phyloP scores from a whole-genome alignment of 2,329 filamentous ascomycete species.

The Scedosporium boydii region DNA sequence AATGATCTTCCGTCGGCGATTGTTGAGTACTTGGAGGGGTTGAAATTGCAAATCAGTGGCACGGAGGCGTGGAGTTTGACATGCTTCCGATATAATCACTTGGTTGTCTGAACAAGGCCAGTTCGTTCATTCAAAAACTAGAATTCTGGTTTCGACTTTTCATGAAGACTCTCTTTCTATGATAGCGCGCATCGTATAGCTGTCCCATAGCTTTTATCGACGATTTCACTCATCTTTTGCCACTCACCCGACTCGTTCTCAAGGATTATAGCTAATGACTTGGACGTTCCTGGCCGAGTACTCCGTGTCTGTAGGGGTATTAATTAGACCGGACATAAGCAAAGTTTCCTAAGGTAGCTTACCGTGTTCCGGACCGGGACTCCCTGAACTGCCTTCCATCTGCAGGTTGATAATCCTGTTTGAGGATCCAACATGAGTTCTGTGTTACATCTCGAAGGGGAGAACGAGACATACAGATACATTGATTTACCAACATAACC shows the following conservation, averaged over 20 bases:
- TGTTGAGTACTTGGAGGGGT: conserved; percentile 5
- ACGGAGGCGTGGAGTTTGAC: conserved; percentile 10
- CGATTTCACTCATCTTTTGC: not conserved
- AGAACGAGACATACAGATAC: conserved; percentile 25
- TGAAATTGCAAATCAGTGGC: conserved; percentile 10
- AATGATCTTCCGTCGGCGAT: not conserved
- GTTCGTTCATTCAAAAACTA: no score
- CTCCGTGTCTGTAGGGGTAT: not conserved
- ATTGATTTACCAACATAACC: conserved; percentile 38
- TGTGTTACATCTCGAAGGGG: not conserved
- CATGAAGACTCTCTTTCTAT: no score
- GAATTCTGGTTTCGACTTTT: no score
- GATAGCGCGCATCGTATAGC: no score
- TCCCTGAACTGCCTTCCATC: conserved; percentile 35
- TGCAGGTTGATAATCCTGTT: conserved; percentile 33
- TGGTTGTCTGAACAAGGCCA: not conserved
- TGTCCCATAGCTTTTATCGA: not conserved
- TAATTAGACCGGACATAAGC: not conserved
- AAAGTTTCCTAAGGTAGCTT: not conserved
- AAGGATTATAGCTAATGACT: conserved; percentile 2
- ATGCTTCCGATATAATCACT: conserved; percentile 7
- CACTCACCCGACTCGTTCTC: not conserved
- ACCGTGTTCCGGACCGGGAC: conserved; percentile 24
- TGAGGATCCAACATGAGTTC: not conserved
- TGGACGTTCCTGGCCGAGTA: not conserved